A percentile compares a stretch with the other conserved stretches of the same genome.
Conservation (phyloP, 73 alveolate species). For the Paramecium caudatum region DNA sequence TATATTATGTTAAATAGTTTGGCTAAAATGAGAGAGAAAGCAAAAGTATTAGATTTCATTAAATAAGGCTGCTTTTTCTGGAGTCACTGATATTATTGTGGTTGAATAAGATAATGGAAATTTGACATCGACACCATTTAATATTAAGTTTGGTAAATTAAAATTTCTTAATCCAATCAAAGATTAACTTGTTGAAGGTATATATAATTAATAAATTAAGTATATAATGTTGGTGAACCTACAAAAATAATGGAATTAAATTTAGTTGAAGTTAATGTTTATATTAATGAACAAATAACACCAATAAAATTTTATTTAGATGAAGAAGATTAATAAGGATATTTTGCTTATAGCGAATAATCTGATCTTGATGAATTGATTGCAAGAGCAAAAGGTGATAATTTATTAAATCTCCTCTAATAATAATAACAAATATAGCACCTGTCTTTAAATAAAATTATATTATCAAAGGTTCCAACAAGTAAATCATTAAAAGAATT, state of each 20-base stretch:
- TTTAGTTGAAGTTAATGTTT: neutral
- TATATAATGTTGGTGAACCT: neutral
- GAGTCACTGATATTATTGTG: constrained; percentile 18
- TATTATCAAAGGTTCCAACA: constrained; percentile 10
- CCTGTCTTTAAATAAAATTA: no score
- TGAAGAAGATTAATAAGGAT: neutral
- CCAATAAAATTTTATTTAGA: neutral
- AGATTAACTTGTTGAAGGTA: neutral
- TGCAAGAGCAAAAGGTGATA: neutral
- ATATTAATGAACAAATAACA: neutral
- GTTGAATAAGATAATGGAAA: constrained; percentile 1
- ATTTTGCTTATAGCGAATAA: neutral
- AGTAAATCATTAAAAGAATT: neutral
- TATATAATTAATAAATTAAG: neutral
- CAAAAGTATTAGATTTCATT: neutral
- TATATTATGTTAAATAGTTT: neutral
- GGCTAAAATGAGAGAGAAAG: neutral
- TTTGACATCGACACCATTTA: constrained; percentile 1
- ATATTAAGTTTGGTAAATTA: constrained; percentile 30
- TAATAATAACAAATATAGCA: neutral
- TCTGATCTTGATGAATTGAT: neutral
- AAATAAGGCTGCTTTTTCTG: constrained; percentile 40
- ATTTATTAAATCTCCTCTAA: neutral
- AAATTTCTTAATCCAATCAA: neutral
- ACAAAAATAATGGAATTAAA: neutral